Evolutionary conservation across 805 yeast species (phyloP).

Genomic region (Zygoascus flipseniorum): DNA sequence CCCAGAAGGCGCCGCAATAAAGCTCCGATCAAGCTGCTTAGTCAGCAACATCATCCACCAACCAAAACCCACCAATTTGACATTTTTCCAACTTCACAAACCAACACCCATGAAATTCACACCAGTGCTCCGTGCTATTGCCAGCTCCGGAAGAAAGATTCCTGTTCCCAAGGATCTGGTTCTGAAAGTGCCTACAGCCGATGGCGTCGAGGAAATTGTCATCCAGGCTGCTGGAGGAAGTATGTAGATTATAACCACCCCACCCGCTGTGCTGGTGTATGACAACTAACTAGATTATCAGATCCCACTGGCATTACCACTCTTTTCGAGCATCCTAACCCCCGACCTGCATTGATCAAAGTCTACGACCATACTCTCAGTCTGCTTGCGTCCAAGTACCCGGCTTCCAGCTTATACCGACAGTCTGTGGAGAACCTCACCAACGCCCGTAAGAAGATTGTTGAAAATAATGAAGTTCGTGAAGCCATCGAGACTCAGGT

Average conservation of each 20-base stretch:
- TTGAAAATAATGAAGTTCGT: slow-evolving; percentile 50
- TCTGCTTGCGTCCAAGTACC: slow-evolving; percentile 52
- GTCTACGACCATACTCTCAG: slow-evolving; percentile 63
- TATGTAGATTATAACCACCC: slow-evolving; percentile 7
- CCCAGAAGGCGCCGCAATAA: not conserved
- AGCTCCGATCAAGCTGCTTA: not conserved
- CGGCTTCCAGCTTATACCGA: slow-evolving; percentile 64
- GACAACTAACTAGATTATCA: not conserved
- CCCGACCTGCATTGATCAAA: slow-evolving; percentile 67
- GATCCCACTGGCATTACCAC: slow-evolving; percentile 80
- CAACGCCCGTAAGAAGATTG: slow-evolving; percentile 56
- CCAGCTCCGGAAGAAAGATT: not conserved
- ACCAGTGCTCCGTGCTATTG: slow-evolving; percentile 6
- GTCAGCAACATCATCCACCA: not conserved
- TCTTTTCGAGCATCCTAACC: slow-evolving; percentile 69
- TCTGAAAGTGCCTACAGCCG: not conserved
- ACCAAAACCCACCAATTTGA: not conserved
- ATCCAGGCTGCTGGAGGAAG: slow-evolving; percentile 11
- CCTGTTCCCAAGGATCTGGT: slow-evolving; percentile 2
- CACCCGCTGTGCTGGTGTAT: too few species aligned
- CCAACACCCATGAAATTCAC: slow-evolving; percentile 11
- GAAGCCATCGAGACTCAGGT: slow-evolving; percentile 63
- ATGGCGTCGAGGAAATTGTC: slow-evolving; percentile 3
- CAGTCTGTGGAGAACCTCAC: slow-evolving; percentile 68
- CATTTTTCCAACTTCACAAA: not conserved